These are phyloP conservation scores for Mollisia scopiformis DNA, from an alignment of 2,329 filamentous ascomycete genomes.

Conservation along the genomic window DNA sequence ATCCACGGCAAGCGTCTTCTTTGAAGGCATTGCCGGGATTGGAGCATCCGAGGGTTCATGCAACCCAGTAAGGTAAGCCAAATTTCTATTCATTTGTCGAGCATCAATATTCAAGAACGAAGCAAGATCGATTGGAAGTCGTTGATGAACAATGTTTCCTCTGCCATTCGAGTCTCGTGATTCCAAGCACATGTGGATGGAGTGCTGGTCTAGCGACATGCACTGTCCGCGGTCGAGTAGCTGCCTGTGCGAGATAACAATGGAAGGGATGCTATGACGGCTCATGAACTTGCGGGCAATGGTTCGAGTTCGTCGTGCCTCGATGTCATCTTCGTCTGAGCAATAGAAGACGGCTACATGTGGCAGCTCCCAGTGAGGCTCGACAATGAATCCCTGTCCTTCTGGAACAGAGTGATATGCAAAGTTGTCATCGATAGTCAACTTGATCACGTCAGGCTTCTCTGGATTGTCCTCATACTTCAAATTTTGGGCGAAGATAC, in stretches of 20 bases:
- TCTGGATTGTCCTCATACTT: slow-evolving; percentile 35
- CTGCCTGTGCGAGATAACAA: slow-evolving; percentile 51
- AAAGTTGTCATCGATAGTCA: slow-evolving; percentile 39
- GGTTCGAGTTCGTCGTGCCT: slow-evolving; percentile 42
- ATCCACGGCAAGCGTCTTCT: slow-evolving; percentile 13
- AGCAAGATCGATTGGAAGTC: slow-evolving; percentile 50
- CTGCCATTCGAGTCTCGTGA: slow-evolving; percentile 40
- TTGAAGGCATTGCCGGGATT: not conserved
- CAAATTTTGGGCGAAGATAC: slow-evolving; percentile 43
- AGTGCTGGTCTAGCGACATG: slow-evolving; percentile 43
- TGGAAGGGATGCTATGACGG: slow-evolving; percentile 49
- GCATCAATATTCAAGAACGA: slow-evolving; percentile 55
- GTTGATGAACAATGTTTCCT: slow-evolving; percentile 41
- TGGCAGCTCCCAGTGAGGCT: slow-evolving; percentile 49
- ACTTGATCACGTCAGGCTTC: slow-evolving; percentile 45
- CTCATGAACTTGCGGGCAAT: slow-evolving; percentile 51
- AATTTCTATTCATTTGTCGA: slow-evolving; percentile 55
- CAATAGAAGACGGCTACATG: slow-evolving; percentile 54
- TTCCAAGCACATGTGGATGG: slow-evolving; percentile 52
- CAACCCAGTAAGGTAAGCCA: slow-evolving; percentile 50
- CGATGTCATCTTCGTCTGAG: slow-evolving; percentile 45
- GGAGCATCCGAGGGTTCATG: slow-evolving; percentile 27
- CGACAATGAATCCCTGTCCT: slow-evolving; percentile 40
- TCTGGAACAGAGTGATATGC: slow-evolving; percentile 41
- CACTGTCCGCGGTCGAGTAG: slow-evolving; percentile 40